Evolutionary conservation across 768 basidiomycete species (phyloP).

Genomic region (Coprinellus micaceus): DNA sequence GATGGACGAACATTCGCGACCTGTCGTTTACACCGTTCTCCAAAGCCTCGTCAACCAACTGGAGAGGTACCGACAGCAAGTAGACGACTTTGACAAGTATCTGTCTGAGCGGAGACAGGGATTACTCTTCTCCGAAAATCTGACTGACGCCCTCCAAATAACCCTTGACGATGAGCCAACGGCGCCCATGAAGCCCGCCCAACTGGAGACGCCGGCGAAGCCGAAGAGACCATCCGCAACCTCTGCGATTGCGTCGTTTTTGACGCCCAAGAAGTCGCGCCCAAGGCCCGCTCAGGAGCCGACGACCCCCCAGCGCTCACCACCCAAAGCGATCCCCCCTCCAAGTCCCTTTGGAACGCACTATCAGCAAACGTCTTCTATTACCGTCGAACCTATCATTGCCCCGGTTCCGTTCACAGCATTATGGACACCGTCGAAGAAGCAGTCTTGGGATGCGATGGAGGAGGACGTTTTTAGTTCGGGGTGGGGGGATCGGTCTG

Average conservation of each 20-base stretch:
- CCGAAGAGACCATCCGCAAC: slow-evolving; percentile 46
- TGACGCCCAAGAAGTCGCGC: slow-evolving; percentile 73
- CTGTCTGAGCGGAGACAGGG: slow-evolving; percentile 85
- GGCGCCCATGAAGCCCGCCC: slow-evolving; percentile 22
- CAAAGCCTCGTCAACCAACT: slow-evolving; percentile 78
- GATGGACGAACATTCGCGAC: slow-evolving; percentile 68
- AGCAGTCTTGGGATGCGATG: slow-evolving; percentile 48
- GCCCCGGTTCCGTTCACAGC: slow-evolving; percentile 56
- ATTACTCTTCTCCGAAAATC: slow-evolving; percentile 85
- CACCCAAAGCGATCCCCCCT: slow-evolving; percentile 43
- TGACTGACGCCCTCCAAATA: slow-evolving; percentile 82
- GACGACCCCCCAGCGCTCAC: slow-evolving; percentile 41
- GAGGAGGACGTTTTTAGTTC: slow-evolving; percentile 70
- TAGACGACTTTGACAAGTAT: slow-evolving; percentile 80
- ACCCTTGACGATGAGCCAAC: slow-evolving; percentile 49
- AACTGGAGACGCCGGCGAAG: slow-evolving; percentile 23
- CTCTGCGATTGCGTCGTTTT: slow-evolving; percentile 68
- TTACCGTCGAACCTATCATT: slow-evolving; percentile 67
- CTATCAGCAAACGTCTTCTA: slow-evolving; percentile 72
- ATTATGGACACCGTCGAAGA: slow-evolving; percentile 60
- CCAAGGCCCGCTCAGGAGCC: slow-evolving; percentile 35
- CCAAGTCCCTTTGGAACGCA: slow-evolving; percentile 83
- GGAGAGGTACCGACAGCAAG: slow-evolving; percentile 69
- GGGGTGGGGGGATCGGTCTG: slow-evolving; percentile 1
- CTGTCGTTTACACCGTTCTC: slow-evolving; percentile 78